Conservation (phyloP, 257 asterid genomes). For the Coffea canephora region DNA sequence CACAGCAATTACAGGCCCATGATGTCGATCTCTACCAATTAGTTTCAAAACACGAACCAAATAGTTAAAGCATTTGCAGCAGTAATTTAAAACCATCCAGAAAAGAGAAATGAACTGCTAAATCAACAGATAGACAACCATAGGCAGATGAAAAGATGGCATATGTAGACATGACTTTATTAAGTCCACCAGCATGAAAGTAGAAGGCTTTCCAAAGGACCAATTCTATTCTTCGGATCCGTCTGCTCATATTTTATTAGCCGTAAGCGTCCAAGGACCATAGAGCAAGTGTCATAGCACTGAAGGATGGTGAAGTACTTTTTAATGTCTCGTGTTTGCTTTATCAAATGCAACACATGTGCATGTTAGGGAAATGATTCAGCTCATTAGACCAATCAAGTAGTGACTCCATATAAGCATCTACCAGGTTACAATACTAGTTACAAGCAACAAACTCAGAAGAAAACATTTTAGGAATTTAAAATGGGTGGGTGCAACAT, state of each 20-base stretch:
- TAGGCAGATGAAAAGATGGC: neutral
- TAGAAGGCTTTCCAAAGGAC: neutral
- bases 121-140: conserved; percentile 5
- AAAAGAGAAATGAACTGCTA: conserved; percentile 9
- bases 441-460: neutral
- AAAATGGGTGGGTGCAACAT: neutral
- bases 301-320: neutral
- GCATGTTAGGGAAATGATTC: neutral
- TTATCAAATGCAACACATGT: neutral
- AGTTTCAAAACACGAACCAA: conserved; percentile 17
- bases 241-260: neutral
- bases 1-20: conserved; percentile 77
- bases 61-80: conserved; percentile 17
- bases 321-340: neutral
- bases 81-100: neutral
- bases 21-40: conserved; percentile 58
- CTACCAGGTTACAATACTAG: neutral
- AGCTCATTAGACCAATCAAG: neutral
- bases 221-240: neutral
- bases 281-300: neutral
- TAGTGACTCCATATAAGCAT: neutral
- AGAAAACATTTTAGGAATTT: neutral
- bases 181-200: neutral
- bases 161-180: neutral
- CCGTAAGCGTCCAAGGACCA: neutral